Percentiles rank a stretch among this genome's conserved stretches.
phyloP scores from a whole-genome alignment of 441 rosid genomes.

The Gossypium schwendimanii region DNA sequence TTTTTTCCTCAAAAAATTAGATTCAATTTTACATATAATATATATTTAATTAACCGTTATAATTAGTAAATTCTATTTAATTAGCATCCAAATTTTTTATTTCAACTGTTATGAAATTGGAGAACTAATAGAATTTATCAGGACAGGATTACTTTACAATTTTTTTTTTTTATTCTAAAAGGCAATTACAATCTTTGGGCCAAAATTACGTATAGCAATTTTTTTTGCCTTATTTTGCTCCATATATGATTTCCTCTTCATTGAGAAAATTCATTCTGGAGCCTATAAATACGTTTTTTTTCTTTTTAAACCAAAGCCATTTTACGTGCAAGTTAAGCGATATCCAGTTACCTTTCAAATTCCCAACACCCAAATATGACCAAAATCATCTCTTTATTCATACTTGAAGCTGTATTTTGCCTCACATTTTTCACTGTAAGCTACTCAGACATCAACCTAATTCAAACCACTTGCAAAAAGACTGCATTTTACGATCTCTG shows the following conservation, averaged over 20 bases:
- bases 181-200: too few relatives aligned
- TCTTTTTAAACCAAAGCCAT: neutral
- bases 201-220: too few relatives aligned
- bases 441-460: neutral
- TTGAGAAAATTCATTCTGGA: neutral
- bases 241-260: neutral
- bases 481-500: constrained; percentile 24
- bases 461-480: constrained; percentile 18
- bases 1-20: too few relatives aligned
- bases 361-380: neutral
- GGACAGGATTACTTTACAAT: too few relatives aligned
- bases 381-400: neutral
- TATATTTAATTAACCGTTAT: too few relatives aligned
- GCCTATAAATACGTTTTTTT: neutral
- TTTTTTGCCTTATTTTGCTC: neutral
- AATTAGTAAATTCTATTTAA: too few relatives aligned
- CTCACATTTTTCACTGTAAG: neutral
- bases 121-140: too few relatives aligned
- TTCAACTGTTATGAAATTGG: too few relatives aligned
- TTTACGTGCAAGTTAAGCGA: neutral
- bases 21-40: too few relatives aligned
- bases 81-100: too few relatives aligned
- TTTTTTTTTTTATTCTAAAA: too few relatives aligned
- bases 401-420: neutral
- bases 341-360: neutral